Evolutionary conservation across 176 grass and related monocot genomes (phyloP).

Genomic region (Aegilops sharonensis): DNA sequence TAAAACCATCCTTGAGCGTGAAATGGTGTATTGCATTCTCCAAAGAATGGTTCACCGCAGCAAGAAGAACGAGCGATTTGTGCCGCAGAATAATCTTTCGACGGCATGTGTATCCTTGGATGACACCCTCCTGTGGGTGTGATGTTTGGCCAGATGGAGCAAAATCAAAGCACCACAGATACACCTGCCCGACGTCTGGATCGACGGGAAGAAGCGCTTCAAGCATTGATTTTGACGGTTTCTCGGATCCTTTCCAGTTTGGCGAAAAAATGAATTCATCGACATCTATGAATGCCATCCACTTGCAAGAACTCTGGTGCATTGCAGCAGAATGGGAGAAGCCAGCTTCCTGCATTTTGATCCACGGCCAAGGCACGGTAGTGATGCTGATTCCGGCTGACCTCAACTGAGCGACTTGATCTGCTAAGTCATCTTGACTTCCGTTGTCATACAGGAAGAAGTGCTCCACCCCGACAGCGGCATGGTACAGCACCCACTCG

Average conservation of each 20-base stretch:
- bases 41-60: not conserved
- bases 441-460: not conserved
- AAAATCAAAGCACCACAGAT: no score
- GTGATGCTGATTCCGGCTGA: not conserved
- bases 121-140: not conserved
- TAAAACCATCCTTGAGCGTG: not conserved
- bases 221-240: not conserved
- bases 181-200: not conserved
- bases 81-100: not conserved
- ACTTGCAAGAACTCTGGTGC: not conserved
- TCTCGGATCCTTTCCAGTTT: not conserved
- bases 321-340: not conserved
- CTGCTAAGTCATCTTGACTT: not conserved
- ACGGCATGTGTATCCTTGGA: not conserved
- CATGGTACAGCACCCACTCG: not conserved
- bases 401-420: not conserved
- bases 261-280: not conserved
- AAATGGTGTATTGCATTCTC: not conserved
- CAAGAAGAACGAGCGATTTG: not conserved
- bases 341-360: not conserved
- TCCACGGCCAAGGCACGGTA: not conserved
- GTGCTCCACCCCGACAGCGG: not conserved
- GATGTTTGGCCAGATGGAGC: no score
- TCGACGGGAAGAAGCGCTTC: not conserved
- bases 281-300: not conserved